Base-by-base conservation (phyloP, 768 basidiomycete genomes). In the Tylopilus subfusipes region DNA sequence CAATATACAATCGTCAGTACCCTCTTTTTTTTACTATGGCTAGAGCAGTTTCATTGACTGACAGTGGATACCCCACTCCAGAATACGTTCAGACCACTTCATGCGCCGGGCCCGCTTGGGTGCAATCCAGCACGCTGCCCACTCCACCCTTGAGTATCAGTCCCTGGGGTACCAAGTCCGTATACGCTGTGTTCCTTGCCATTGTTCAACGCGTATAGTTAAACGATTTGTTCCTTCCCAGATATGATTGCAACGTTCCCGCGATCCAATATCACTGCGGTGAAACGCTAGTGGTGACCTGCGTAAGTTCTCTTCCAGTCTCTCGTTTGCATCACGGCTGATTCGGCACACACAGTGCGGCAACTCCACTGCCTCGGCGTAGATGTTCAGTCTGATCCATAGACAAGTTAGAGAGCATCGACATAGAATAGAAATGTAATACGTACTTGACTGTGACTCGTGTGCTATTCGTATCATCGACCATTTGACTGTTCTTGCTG, bases 101-200 rank as follows among this genome's bases (percentile, higher is more conserved):
- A 2, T 65, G 64, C n/a, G n/a, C n/a, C 4, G 58, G 61, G 5
- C 53, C 54, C 5, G 63, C 57, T 27, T 55, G 58, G 58, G 62
- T 59, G 36, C 24, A 51, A 33, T 61, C 62, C 2, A 65, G 63
- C 53, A 44, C 50, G 10, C 8, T 39, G 19, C n/a, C 63, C n/a
- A 22, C n/a, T 36, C 63, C 65, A 16, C 64, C 61, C 16, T 12
- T 31, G 18, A 51, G 42, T 18, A 58, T 62, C 50, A 22, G 8
- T 1, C 54, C 52, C 2, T 48, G 51, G 46, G 58, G 59, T 21
- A 31, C n/a, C 36, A 47, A 16, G 60, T 60, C 39, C 56, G 63
- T 58, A 34, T 40, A n/a, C 34, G 7, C 33, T 21, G 24, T 21
- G 19, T 19, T 30, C 12, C 19, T 33, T 22, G 29, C 33, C 18